These are phyloP conservation scores for Cyberlindnera euphorbiiphila DNA, from an alignment of 805 yeast genomes.

Conservation along the genomic window DNA sequence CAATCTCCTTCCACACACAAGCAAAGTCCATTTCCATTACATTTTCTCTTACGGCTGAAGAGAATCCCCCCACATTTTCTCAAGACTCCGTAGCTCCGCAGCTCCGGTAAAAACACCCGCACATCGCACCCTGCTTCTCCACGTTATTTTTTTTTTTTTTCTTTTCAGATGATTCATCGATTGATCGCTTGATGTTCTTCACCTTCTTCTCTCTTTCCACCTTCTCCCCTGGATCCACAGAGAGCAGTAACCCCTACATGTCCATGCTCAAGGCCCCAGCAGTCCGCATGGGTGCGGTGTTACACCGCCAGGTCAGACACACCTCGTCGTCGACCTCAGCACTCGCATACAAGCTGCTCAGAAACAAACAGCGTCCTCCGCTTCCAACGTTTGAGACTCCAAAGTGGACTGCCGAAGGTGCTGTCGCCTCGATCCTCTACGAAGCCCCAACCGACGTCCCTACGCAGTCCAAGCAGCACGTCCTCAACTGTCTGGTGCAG, in stretches of 20 bases:
- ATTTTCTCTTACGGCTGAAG: too few species aligned
- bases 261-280: slow-evolving; percentile 10
- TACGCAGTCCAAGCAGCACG: slow-evolving; percentile 77
- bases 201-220: slow-evolving; percentile 2
- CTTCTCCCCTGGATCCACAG: not conserved
- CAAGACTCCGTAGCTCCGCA: too few species aligned
- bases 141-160: too few species aligned
- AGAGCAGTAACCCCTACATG: not conserved
- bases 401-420: slow-evolving; percentile 93
- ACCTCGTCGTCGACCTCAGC: slow-evolving; percentile 81
- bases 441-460: slow-evolving; percentile 65
- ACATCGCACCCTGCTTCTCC: slow-evolving; percentile 3
- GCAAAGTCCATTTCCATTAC: too few species aligned
- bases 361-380: slow-evolving; percentile 82
- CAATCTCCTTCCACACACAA: too few species aligned
- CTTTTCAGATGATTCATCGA: not conserved
- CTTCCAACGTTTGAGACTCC: slow-evolving; percentile 93
- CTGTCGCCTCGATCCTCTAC: slow-evolving; percentile 91
- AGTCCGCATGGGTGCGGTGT: slow-evolving; percentile 10
- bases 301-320: slow-evolving; percentile 20
- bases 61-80: too few species aligned
- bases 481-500: slow-evolving; percentile 93
- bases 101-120: not conserved
- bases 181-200: not conserved
- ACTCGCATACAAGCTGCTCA: slow-evolving; percentile 84